These are phyloP conservation scores for Protea cynaroides DNA, from an alignment of 164 flowering plant genomes.

Conservation along the genomic window DNA sequence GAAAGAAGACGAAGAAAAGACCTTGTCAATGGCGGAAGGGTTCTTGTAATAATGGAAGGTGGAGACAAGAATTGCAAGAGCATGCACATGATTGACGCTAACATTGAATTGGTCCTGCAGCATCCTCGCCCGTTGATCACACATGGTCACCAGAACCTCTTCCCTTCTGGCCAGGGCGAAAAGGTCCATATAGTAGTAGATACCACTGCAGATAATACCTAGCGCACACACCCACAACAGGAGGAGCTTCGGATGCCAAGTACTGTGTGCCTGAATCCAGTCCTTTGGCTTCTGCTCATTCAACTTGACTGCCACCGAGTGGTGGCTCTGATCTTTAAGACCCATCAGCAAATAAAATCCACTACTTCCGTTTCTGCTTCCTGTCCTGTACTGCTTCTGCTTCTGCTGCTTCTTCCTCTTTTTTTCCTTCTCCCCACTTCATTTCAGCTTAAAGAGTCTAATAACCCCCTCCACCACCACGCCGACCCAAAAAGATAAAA, in stretches of 20 bases:
- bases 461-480: background rate
- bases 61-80: slow-evolving; percentile 81
- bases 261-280: slow-evolving; percentile 13
- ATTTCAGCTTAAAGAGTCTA: slow-evolving; percentile 6
- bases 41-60: slow-evolving; percentile 70
- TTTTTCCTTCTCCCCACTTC: slow-evolving; percentile 8
- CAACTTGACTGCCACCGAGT: slow-evolving; percentile 20
- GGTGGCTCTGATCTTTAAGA: slow-evolving; percentile 24
- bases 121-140: slow-evolving; percentile 90
- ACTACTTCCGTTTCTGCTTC: background rate
- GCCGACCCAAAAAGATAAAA: slow-evolving; percentile 6
- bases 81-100: slow-evolving; percentile 93
- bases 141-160: slow-evolving; percentile 65
- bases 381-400: background rate
- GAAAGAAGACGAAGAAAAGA: slow-evolving; percentile 11
- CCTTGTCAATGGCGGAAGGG: slow-evolving; percentile 94
- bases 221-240: slow-evolving; percentile 38
- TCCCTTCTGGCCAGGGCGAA: slow-evolving; percentile 48
- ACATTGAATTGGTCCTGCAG: slow-evolving; percentile 90
- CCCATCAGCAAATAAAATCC: slow-evolving; percentile 11
- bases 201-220: slow-evolving; percentile 19
- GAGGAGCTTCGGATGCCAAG: slow-evolving; percentile 20
- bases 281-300: slow-evolving; percentile 17
- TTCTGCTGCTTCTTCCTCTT: slow-evolving; percentile 5
- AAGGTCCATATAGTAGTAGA: slow-evolving; percentile 44